These are phyloP conservation scores for Sugiyamaella castrensis DNA, from an alignment of 1,139 yeast species.

Conservation along the genomic window DNA sequence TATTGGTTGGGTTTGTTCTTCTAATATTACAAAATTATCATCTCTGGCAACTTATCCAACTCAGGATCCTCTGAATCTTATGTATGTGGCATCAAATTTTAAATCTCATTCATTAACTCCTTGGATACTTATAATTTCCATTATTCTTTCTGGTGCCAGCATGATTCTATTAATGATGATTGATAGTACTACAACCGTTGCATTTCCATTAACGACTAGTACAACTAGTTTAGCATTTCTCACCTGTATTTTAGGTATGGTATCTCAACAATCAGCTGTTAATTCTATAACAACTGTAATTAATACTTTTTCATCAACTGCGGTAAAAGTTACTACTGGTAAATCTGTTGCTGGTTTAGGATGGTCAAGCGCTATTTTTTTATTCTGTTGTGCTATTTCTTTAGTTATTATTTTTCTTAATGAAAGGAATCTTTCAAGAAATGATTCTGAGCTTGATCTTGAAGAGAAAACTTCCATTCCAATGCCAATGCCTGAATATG, in stretches of 20 bases:
- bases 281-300: slow-evolving; percentile 17
- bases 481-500: background rate
- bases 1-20: slow-evolving; percentile 28
- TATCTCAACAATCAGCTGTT: slow-evolving; percentile 31
- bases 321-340: slow-evolving; percentile 20
- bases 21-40: slow-evolving; percentile 22
- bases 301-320: slow-evolving; percentile 7
- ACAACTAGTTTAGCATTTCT: slow-evolving; percentile 22
- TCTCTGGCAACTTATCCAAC: slow-evolving; percentile 16
- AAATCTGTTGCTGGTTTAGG: slow-evolving; percentile 27
- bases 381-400: slow-evolving; percentile 21
- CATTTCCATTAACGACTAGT: slow-evolving; percentile 24
- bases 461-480: background rate
- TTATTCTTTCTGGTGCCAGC: slow-evolving; percentile 19
- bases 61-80: slow-evolving; percentile 29
- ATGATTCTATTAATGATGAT: slow-evolving; percentile 21
- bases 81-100: slow-evolving; percentile 19
- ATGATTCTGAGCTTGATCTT: slow-evolving; percentile 4
- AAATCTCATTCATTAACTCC: slow-evolving; percentile 20
- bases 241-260: slow-evolving; percentile 26
- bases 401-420: slow-evolving; percentile 22
- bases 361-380: slow-evolving; percentile 25
- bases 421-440: slow-evolving; percentile 10
- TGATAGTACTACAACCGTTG: slow-evolving; percentile 18
- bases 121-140: slow-evolving; percentile 24